These are phyloP conservation scores for Euphorbia celastroides DNA, from an alignment of 441 rosid genomes.

Conservation along the genomic window DNA sequence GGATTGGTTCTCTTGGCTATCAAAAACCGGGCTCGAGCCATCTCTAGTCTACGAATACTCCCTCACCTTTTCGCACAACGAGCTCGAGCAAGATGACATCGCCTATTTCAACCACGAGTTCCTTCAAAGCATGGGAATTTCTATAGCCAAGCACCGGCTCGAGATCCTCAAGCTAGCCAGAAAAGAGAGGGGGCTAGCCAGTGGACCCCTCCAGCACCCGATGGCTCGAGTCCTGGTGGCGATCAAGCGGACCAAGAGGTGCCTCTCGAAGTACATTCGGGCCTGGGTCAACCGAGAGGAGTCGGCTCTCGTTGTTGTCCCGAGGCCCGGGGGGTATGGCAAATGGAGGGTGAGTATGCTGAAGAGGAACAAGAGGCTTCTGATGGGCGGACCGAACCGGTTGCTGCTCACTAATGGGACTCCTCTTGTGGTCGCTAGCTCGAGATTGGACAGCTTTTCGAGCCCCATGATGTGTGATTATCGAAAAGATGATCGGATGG, in stretches of 20 bases:
- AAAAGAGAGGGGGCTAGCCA: conserved; percentile 24
- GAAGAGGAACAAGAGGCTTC: conserved; percentile 55
- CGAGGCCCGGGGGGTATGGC: conserved; percentile 34
- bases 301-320: conserved; percentile 49
- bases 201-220: conserved; percentile 22
- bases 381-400: conserved; percentile 37
- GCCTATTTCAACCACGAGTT: conserved; percentile 79
- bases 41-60: conserved; percentile 69
- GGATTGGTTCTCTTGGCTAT: conserved; percentile 91
- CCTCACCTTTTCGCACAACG: conserved; percentile 64
- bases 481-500: conserved; percentile 32
- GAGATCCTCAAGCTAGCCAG: conserved; percentile 86
- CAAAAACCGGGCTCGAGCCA: conserved; percentile 68
- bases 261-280: conserved; percentile 42
- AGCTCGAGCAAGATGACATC: conserved; percentile 75
- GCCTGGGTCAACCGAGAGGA: conserved; percentile 36
- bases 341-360: conserved; percentile 51
- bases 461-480: conserved; percentile 36
- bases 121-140: conserved; percentile 92
- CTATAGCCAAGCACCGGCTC: conserved; percentile 88
- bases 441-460: conserved; percentile 39
- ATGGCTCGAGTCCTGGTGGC: conserved; percentile 48
- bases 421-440: conserved; percentile 30
- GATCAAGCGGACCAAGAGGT: conserved; percentile 50
- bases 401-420: conserved; percentile 52